Evolutionary conservation across 345 rosid species (phyloP).

Genomic region (Hypericum perforatum): DNA sequence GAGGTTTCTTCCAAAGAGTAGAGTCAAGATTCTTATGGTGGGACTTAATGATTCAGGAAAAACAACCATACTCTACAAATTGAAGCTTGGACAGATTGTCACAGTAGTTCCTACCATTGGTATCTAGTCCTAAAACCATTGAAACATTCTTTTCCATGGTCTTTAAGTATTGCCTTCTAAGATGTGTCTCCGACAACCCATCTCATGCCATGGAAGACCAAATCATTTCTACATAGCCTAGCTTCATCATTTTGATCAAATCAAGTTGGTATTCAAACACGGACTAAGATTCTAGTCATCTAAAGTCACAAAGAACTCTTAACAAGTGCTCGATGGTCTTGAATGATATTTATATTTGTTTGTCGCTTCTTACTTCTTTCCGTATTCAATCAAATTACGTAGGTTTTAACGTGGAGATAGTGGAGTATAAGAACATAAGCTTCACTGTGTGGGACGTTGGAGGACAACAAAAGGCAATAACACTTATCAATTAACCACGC

Average conservation of each 20-base stretch:
- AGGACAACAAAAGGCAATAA: conserved; percentile 51
- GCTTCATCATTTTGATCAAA: too few species aligned
- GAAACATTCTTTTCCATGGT: background rate
- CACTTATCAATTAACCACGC: background rate
- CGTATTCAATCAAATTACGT: background rate
- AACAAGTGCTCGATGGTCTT: too few species aligned
- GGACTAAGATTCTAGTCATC: too few species aligned
- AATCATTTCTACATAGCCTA: too few species aligned
- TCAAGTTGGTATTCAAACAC: too few species aligned
- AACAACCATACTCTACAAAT: conserved; percentile 59
- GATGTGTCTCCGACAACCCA: too few species aligned
- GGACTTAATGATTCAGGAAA: conserved; percentile 74
- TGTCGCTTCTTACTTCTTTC: too few species aligned
- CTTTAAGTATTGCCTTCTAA: too few species aligned
- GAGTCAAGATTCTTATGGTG: conserved; percentile 46
- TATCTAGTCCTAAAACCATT: conserved; percentile 8
- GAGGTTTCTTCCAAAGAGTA: conserved; percentile 28
- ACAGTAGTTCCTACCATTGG: conserved; percentile 53
- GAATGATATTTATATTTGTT: too few species aligned
- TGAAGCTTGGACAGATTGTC: conserved; percentile 57
- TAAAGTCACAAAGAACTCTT: too few species aligned
- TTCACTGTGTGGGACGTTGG: conserved; percentile 69
- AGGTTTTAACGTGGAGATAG: conserved; percentile 65
- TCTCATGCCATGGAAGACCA: too few species aligned
- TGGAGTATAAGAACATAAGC: conserved; percentile 43